Percentiles rank a stretch among this genome's conserved stretches.
These are phyloP conservation scores for Solanum chacoense DNA, from an alignment of 305 asterid species.

Conservation along the genomic window DNA sequence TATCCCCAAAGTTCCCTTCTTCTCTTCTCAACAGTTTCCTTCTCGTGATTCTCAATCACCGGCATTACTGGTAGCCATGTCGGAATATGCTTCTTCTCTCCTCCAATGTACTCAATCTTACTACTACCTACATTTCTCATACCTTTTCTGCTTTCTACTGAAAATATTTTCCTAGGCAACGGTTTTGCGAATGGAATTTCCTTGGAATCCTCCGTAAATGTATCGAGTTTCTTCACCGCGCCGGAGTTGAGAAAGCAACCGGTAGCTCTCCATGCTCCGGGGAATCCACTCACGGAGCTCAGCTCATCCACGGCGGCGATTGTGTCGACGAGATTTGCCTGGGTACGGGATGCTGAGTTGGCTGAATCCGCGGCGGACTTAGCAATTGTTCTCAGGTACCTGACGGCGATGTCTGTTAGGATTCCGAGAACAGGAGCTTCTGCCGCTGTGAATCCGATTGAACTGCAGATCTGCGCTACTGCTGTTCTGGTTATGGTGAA, in stretches of 20 bases:
- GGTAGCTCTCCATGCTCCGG: conserved; percentile 16
- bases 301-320: conserved; percentile 39
- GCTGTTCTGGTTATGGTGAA: conserved; percentile 28
- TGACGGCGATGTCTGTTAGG: conserved; percentile 39
- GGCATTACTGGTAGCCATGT: conserved; percentile 49
- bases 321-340: conserved; percentile 37
- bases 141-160: neutral
- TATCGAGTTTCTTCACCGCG: conserved; percentile 26
- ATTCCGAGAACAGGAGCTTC: conserved; percentile 28
- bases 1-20: conserved; percentile 6
- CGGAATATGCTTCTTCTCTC: conserved; percentile 34
- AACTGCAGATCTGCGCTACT: conserved; percentile 45
- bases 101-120: conserved; percentile 6
- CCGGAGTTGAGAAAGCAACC: conserved; percentile 17
- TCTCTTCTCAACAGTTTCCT: neutral
- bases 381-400: conserved; percentile 30
- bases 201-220: conserved; percentile 13
- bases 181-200: conserved; percentile 53
- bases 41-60: conserved; percentile 6
- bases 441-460: conserved; percentile 36
- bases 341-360: conserved; percentile 37
- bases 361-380: conserved; percentile 34
- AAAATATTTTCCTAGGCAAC: neutral
- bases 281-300: conserved; percentile 35
- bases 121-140: neutral